Conservation (phyloP, 352 stramenopile species). For the Blastocystis sp. region DNA sequence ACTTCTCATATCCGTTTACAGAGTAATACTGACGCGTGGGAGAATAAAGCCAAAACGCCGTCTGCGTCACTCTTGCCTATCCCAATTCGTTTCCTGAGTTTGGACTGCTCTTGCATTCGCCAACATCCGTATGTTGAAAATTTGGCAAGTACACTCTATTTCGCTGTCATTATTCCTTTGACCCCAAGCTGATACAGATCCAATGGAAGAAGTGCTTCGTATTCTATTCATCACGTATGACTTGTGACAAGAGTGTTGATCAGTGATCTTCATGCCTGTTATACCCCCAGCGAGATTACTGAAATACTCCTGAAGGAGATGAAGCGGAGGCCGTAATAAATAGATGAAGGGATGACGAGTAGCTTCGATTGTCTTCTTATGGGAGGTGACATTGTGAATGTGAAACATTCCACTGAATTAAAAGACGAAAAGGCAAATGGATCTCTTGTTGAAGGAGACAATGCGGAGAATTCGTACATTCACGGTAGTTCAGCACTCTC, state of each 20-base stretch:
- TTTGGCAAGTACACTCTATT: too few relatives aligned
- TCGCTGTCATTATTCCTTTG: too few relatives aligned
- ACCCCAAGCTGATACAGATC: too few relatives aligned
- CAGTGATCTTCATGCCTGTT: neutral
- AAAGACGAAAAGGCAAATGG: neutral
- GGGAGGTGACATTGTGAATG: neutral
- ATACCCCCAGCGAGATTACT: neutral
- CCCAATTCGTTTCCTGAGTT: too few relatives aligned
- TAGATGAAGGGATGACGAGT: neutral
- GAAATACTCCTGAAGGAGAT: neutral
- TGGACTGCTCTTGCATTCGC: too few relatives aligned
- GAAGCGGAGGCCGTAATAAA: neutral
- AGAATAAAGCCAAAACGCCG: too few relatives aligned
- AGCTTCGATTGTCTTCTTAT: slow-evolving; percentile 36
- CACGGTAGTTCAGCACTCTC: neutral
- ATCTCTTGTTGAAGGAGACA: neutral
- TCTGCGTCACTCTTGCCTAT: too few relatives aligned
- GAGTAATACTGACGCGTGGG: too few relatives aligned
- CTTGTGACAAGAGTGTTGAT: neutral
- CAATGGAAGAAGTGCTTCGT: neutral
- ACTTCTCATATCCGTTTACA: neutral
- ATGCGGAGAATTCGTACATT: neutral
- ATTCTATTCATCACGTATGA: neutral
- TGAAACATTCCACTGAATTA: neutral
- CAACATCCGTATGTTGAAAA: too few relatives aligned